Evolutionary conservation across 805 yeast species (phyloP).

Genomic region (Zygotorulaspora sp.): DNA sequence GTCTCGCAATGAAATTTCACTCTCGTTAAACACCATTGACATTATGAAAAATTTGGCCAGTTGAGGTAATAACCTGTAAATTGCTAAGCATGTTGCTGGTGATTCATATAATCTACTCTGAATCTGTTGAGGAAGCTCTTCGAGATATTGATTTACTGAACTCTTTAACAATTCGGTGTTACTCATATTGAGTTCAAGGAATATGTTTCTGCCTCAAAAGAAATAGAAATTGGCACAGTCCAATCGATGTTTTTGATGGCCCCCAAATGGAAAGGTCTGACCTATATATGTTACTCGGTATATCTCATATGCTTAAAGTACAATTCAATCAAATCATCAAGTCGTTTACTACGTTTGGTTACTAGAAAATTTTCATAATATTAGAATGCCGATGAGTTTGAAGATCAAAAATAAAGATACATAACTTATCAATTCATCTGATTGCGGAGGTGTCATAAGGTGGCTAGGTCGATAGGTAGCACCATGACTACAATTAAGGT

Average conservation of each 20-base stretch:
- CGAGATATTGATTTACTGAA: constrained; percentile 83
- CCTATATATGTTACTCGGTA: background rate
- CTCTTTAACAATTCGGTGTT: constrained; percentile 46
- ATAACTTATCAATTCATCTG: too few species aligned
- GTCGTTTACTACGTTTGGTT: background rate
- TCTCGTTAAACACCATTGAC: constrained; percentile 79
- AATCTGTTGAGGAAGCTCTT: constrained; percentile 82
- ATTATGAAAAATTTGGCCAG: constrained; percentile 84
- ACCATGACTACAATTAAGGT: constrained; percentile 10
- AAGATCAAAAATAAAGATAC: constrained; percentile 3
- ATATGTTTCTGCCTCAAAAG: too few species aligned
- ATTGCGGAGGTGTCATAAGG: too few species aligned
- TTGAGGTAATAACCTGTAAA: constrained; percentile 84
- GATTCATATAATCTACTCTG: constrained; percentile 75
- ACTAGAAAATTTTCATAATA: constrained; percentile 3
- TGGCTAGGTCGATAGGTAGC: too few species aligned
- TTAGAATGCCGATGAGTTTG: constrained; percentile 2
- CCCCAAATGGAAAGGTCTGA: background rate
- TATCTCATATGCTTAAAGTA: background rate
- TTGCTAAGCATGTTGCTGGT: constrained; percentile 92
- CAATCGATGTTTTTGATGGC: too few species aligned
- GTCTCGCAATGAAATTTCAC: constrained; percentile 60
- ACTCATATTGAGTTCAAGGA: constrained; percentile 19
- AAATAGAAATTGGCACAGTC: background rate
- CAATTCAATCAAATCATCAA: background rate